phyloP scores from a whole-genome alignment of 306 rosid species.

The Arachis stenosperma region DNA sequence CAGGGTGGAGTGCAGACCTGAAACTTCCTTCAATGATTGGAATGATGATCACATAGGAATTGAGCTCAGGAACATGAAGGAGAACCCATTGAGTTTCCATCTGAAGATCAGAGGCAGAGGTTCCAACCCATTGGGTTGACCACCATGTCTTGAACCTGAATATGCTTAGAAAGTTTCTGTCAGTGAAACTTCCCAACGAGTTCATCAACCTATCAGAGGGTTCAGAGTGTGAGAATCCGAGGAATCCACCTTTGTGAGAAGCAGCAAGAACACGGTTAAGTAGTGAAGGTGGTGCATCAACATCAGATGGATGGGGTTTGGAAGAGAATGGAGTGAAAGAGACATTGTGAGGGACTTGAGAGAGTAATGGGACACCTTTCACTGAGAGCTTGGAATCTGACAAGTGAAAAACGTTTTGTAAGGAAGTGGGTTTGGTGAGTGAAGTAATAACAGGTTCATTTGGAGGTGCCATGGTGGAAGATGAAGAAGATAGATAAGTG shows the following conservation, averaged over 20 bases:
- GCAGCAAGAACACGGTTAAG: conserved; percentile 51
- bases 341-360: conserved; percentile 70
- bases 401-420: conserved; percentile 49
- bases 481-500: not conserved
- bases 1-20: conserved; percentile 76
- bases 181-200: conserved; percentile 63
- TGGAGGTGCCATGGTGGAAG: conserved; percentile 66
- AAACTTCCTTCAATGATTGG: conserved; percentile 70
- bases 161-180: conserved; percentile 65
- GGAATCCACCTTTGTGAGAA: conserved; percentile 78
- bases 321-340: conserved; percentile 63
- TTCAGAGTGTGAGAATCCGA: conserved; percentile 55
- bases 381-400: conserved; percentile 55
- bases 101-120: conserved; percentile 81
- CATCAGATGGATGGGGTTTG: conserved; percentile 49
- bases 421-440: conserved; percentile 21
- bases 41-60: conserved; percentile 63
- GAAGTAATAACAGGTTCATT: conserved; percentile 46
- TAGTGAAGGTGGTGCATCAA: conserved; percentile 61
- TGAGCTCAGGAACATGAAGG: conserved; percentile 66
- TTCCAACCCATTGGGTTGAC: conserved; percentile 93
- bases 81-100: conserved; percentile 90
- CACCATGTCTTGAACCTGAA: conserved; percentile 97
- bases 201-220: conserved; percentile 66
- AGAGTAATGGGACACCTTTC: conserved; percentile 58